Percentiles rank a stretch among this genome's conserved stretches.
These are phyloP conservation scores for Sclerotinia sclerotiorum DNA, from an alignment of 2,329 filamentous ascomycete species.

Conservation along the genomic window DNA sequence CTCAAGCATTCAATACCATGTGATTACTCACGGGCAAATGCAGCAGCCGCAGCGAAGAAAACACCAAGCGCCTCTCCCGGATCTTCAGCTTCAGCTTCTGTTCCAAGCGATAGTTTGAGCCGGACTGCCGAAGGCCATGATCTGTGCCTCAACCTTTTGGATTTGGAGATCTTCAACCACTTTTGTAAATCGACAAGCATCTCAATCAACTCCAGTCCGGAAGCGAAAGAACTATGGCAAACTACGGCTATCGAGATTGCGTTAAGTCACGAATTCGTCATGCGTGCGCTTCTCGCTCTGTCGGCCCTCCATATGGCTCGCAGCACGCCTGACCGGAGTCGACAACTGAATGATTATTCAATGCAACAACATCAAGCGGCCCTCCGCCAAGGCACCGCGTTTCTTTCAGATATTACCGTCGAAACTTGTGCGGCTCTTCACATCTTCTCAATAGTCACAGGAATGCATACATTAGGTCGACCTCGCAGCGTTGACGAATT, in stretches of 20 bases:
- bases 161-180: constrained; percentile 53
- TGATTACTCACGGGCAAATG: constrained; percentile 17
- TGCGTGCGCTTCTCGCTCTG: constrained; percentile 48
- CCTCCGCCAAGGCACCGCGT: constrained; percentile 33
- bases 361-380: constrained; percentile 39
- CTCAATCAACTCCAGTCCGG: constrained; percentile 45
- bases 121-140: background rate
- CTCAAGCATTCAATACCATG: constrained; percentile 22
- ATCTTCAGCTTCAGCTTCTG: background rate
- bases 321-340: constrained; percentile 40
- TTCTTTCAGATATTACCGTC: constrained; percentile 37
- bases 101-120: background rate
- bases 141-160: constrained; percentile 28
- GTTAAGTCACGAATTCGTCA: constrained; percentile 46
- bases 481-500: constrained; percentile 39
- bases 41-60: background rate
- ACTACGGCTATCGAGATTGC: constrained; percentile 47
- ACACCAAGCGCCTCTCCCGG: background rate
- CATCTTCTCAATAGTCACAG: constrained; percentile 42
- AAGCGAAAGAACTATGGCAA: constrained; percentile 47
- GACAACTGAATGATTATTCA: constrained; percentile 43
- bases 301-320: constrained; percentile 49
- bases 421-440: constrained; percentile 40
- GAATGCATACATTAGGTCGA: constrained; percentile 41
- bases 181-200: constrained; percentile 48